Conservation (phyloP, 2,329 filamentous ascomycete species). For the Epichloe hybrida region DNA sequence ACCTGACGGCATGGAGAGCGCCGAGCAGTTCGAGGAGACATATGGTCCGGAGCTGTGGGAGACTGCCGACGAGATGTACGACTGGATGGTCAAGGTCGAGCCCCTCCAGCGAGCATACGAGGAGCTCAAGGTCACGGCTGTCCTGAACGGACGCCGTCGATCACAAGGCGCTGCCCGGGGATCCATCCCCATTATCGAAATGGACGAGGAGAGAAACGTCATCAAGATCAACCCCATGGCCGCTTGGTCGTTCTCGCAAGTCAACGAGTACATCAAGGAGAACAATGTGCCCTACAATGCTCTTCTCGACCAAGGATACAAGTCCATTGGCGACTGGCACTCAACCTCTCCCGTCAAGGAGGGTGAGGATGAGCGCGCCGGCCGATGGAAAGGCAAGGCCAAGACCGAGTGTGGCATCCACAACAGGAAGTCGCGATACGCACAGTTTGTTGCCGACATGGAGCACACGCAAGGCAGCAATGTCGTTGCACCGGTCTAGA, state of each 20-base stretch:
- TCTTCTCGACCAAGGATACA: constrained; percentile 87
- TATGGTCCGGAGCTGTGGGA: constrained; percentile 82
- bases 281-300: constrained; percentile 89
- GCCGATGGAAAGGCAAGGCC: constrained; percentile 87
- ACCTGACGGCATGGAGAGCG: constrained; percentile 60
- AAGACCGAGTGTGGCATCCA: constrained; percentile 99
- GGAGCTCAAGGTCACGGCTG: constrained; percentile 75
- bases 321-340: constrained; percentile 97
- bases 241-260: constrained; percentile 85
- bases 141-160: constrained; percentile 80
- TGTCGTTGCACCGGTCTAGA: constrained; percentile 14
- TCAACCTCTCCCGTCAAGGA: constrained; percentile 82
- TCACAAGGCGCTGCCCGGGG: constrained; percentile 90
- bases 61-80: constrained; percentile 75
- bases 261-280: constrained; percentile 73
- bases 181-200: constrained; percentile 78
- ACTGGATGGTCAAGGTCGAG: constrained; percentile 96
- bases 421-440: constrained; percentile 91
- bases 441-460: constrained; percentile 65
- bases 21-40: constrained; percentile 64
- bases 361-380: constrained; percentile 89
- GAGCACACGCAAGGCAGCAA: constrained; percentile 49
- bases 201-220: constrained; percentile 75
- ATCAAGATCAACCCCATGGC: constrained; percentile 97
- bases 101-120: constrained; percentile 84